Base-by-base conservation (phyloP, 352 stramenopile species). In the Globisporangium megalacanthum region DNA sequence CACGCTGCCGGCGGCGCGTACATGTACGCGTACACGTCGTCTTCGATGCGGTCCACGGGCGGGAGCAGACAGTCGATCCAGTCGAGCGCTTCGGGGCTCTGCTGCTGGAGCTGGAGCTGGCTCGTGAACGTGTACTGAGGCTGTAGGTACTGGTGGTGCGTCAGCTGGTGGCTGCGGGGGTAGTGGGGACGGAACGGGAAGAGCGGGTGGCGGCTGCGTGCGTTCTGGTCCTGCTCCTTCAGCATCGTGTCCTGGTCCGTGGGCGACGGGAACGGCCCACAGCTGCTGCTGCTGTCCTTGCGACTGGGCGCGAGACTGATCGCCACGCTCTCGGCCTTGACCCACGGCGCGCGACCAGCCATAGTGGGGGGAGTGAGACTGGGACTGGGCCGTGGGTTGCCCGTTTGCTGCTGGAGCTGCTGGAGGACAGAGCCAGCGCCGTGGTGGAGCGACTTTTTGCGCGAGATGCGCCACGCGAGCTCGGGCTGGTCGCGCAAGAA, bases 401-500 rank as follows among this genome's bases (percentile, higher is more conserved):
- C 36, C 4, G 20, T 1, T 17, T 39, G 22, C 10, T 20, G 19
- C 15, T 11, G 46, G 25, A 20, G 42, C 15, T 52, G 35, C 13
- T 45, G 36, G 4, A 56, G 25, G 0, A 13, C 52, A 44, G 54
- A 52, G 22, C 66, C 60, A 29, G 25, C 25, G 47, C 58, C 65
- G 14, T 36, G 57, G 65, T 68, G 61, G 11, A 80, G 52, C 48
- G 76, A 77, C 61, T 86, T 77, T 52, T 89, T 89, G 57, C 79
- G 79, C 51, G 77, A 83, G 56, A 89, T 89, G 37, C 68, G 65
- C 70, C 77, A 85, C 8, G 75, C 66, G 13, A 86, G 69, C 48
- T 88, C 77, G 3, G 79, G 79, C 51, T 83, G 75, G 62, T 89
- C 77, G 22, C 79, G 77, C 47, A 80, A 48, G 67, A 89, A 89